These are phyloP conservation scores for Peniophora sp. DNA, from an alignment of 1,284 basidiomycete species.

Conservation along the genomic window DNA sequence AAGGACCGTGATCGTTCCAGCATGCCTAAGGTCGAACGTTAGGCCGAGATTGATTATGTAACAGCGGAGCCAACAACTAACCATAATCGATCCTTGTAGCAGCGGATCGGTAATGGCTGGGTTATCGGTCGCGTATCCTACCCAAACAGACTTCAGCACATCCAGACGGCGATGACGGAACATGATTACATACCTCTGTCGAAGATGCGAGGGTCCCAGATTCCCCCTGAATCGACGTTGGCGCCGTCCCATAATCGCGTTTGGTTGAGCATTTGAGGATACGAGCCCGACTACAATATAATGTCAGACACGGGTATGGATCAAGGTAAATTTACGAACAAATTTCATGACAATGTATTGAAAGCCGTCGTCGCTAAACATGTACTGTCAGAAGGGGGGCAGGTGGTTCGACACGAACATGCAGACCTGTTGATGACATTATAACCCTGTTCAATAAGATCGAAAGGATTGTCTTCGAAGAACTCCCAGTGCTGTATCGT, in stretches of 20 bases:
- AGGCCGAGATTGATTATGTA: neutral
- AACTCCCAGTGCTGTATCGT: constrained; percentile 32
- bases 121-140: constrained; percentile 20
- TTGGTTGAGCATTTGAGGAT: constrained; percentile 18
- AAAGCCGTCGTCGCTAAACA: constrained; percentile 21
- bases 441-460: constrained; percentile 20
- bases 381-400: constrained; percentile 5
- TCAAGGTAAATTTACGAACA: constrained; percentile 11
- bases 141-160: constrained; percentile 3
- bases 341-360: constrained; percentile 26
- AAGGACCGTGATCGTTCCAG: constrained; percentile 24
- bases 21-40: constrained; percentile 11
- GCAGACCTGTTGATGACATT: constrained; percentile 20
- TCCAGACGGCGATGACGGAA: neutral
- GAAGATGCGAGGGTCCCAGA: constrained; percentile 24
- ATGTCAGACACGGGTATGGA: neutral
- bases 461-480: constrained; percentile 23
- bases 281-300: constrained; percentile 13
- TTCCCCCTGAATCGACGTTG: constrained; percentile 17
- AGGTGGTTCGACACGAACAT: neutral
- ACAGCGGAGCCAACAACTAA: constrained; percentile 1
- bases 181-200: constrained; percentile 13
- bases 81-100: constrained; percentile 21
- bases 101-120: constrained; percentile 14
- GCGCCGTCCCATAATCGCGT: constrained; percentile 21